These are phyloP conservation scores for Penicillium psychrofluorescens DNA, from an alignment of 495 filamentous ascomycete species.

Conservation along the genomic window DNA sequence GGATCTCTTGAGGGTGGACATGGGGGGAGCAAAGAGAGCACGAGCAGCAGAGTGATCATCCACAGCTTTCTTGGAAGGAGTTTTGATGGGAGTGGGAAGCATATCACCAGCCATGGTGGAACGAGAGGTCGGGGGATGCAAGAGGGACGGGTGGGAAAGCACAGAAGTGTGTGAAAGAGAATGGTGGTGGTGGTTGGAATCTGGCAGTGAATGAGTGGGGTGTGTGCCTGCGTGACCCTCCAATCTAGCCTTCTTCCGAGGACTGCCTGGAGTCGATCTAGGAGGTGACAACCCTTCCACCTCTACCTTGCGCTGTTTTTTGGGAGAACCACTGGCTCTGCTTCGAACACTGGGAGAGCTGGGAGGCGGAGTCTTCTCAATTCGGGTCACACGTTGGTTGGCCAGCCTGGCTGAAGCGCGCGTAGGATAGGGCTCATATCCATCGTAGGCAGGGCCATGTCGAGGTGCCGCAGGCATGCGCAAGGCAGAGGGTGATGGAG, in stretches of 20 bases:
- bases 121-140: conserved; percentile 5
- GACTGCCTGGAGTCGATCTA: neutral
- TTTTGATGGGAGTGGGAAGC: conserved; percentile 86
- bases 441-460: conserved; percentile 60
- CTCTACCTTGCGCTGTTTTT: conserved; percentile 8
- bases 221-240: neutral
- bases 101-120: conserved; percentile 12
- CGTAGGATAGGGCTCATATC: conserved; percentile 59
- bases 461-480: conserved; percentile 67
- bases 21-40: conserved; percentile 61
- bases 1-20: conserved; percentile 31
- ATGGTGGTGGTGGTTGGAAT: neutral
- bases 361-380: conserved; percentile 32
- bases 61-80: conserved; percentile 52
- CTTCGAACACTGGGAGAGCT: conserved; percentile 15
- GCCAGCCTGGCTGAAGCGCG: conserved; percentile 44
- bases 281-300: neutral
- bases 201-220: neutral
- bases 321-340: conserved; percentile 8
- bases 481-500: conserved; percentile 39
- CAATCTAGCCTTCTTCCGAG: neutral
- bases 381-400: conserved; percentile 26
- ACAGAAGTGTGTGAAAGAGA: conserved; percentile 1
- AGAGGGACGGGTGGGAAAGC: neutral
- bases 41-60: conserved; percentile 61